These are phyloP conservation scores for Lactifluus echinatus DNA, from an alignment of 768 basidiomycete genomes.

Conservation along the genomic window DNA sequence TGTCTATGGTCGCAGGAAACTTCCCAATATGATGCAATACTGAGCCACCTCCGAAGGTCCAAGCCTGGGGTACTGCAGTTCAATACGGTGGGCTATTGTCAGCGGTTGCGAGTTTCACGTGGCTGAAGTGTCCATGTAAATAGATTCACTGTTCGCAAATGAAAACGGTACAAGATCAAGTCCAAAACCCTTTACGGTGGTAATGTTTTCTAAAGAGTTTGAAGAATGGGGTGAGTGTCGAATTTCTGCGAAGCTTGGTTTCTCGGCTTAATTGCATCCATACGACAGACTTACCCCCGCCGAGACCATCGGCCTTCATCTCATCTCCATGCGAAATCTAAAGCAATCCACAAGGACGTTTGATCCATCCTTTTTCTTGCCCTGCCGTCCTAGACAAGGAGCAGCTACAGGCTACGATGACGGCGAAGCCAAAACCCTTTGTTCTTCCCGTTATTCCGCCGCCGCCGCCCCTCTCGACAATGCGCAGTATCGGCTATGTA, in stretches of 20 bases:
- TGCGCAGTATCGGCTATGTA: constrained; percentile 16
- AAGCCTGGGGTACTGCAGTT: neutral
- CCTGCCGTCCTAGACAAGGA: too few relatives aligned
- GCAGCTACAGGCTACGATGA: constrained; percentile 17
- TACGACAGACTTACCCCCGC: too few relatives aligned
- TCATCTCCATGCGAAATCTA: too few relatives aligned
- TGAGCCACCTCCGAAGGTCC: neutral
- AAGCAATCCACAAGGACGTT: too few relatives aligned
- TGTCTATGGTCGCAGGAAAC: neutral
- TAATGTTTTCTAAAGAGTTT: too few relatives aligned
- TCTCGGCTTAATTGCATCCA: too few relatives aligned
- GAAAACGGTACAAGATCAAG: neutral
- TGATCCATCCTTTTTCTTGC: too few relatives aligned
- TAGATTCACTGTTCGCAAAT: neutral
- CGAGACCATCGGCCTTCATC: too few relatives aligned
- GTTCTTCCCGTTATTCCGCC: constrained; percentile 18
- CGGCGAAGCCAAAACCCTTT: constrained; percentile 9
- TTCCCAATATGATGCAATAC: neutral
- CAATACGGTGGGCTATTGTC: neutral
- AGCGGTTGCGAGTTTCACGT: neutral
- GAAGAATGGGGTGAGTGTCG: neutral
- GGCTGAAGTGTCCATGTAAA: neutral
- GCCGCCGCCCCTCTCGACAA: constrained; percentile 11
- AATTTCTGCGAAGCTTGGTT: too few relatives aligned
- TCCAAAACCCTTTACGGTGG: neutral